phyloP scores from a whole-genome alignment of 2,329 filamentous ascomycete genomes.

The Scolecobasidium constrictum region DNA sequence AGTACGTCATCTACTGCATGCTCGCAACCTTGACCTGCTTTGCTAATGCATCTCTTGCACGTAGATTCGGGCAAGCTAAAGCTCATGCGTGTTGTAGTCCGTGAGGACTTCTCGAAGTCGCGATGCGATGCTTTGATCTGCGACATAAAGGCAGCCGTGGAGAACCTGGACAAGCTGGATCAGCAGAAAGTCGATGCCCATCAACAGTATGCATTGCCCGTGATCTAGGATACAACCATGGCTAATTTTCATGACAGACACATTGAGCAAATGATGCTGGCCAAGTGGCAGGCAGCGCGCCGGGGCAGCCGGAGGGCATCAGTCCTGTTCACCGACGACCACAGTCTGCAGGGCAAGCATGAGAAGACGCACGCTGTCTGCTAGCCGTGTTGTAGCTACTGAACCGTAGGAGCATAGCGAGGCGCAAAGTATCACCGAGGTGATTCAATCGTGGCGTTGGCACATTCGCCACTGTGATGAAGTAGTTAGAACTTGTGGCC shows the following conservation, averaged over 20 bases:
- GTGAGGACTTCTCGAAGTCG: conserved; percentile 79
- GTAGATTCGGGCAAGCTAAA: conserved; percentile 70
- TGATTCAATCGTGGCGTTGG: not conserved
- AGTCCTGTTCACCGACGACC: conserved; percentile 51
- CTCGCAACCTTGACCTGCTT: not conserved
- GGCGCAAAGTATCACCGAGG: not conserved
- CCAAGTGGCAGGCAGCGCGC: conserved; percentile 4
- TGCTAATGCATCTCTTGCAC: not conserved
- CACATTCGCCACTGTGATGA: no score
- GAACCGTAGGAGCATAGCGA: not conserved
- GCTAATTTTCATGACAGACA: not conserved
- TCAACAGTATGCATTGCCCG: conserved; percentile 42
- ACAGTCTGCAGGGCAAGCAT: conserved; percentile 79
- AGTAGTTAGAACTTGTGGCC: no score
- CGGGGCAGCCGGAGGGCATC: conserved; percentile 1
- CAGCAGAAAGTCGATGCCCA: conserved; percentile 58
- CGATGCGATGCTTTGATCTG: conserved; percentile 67
- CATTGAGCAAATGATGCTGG: conserved; percentile 1
- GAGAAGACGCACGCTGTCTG: conserved; percentile 87
- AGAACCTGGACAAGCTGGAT: conserved; percentile 65
- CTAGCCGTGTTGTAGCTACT: conserved; percentile 29
- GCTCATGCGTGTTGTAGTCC: conserved; percentile 84
- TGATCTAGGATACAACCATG: not conserved
- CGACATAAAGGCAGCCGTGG: conserved; percentile 69
- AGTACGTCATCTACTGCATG: not conserved